These are phyloP conservation scores for Zymoseptoria brevis DNA, from an alignment of 2,329 filamentous ascomycete genomes.

Conservation along the genomic window DNA sequence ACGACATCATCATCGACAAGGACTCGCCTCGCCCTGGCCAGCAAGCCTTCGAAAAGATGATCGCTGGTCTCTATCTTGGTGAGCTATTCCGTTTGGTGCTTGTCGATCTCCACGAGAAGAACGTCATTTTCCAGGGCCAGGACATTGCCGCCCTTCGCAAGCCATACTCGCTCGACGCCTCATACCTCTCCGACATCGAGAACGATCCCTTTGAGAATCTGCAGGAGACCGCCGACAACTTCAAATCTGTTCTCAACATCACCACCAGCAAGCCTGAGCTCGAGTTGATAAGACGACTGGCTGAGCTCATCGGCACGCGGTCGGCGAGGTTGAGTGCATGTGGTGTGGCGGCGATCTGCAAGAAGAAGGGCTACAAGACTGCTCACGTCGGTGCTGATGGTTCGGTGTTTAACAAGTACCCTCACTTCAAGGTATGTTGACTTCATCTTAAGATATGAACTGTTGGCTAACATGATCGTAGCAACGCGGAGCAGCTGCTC, in stretches of 20 bases:
- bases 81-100: slow-evolving; percentile 39
- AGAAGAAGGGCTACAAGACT: slow-evolving; percentile 80
- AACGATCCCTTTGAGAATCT: slow-evolving; percentile 94
- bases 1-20: slow-evolving; percentile 38
- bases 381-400: slow-evolving; percentile 96
- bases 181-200: slow-evolving; percentile 87
- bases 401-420: slow-evolving; percentile 98
- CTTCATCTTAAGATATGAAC: neutral
- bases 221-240: slow-evolving; percentile 76
- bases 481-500: slow-evolving; percentile 73
- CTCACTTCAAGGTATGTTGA: slow-evolving; percentile 70
- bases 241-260: slow-evolving; percentile 68
- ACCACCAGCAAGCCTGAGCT: slow-evolving; percentile 67
- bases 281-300: slow-evolving; percentile 78
- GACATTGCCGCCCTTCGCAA: slow-evolving; percentile 73
- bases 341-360: slow-evolving; percentile 91
- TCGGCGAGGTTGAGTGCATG: slow-evolving; percentile 88
- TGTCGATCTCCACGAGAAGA: slow-evolving; percentile 54
- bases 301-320: slow-evolving; percentile 90
- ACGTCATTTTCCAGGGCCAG: slow-evolving; percentile 73
- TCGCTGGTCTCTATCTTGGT: slow-evolving; percentile 39
- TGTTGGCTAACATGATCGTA: neutral
- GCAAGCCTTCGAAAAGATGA: slow-evolving; percentile 41
- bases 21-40: slow-evolving; percentile 39
- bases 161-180: slow-evolving; percentile 83